Percentiles rank a stretch among this genome's conserved stretches.
Evolutionary conservation across 257 asterid genomes (phyloP).

Genomic region (Primulina tabacum): DNA sequence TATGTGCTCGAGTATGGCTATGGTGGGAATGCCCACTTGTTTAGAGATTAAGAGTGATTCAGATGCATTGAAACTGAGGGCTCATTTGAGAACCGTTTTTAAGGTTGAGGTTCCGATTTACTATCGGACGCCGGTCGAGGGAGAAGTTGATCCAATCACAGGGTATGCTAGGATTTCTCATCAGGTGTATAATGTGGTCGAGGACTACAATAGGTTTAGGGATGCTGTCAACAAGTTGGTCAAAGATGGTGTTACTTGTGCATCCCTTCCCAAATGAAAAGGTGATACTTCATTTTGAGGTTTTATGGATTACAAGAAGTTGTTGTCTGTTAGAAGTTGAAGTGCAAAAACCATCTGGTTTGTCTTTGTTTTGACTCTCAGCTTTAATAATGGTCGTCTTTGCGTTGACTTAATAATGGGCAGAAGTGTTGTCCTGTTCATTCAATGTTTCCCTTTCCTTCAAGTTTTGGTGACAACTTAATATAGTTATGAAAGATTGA

Average conservation of each 20-base stretch:
- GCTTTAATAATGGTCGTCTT: background rate
- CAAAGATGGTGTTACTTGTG: slow-evolving; percentile 50
- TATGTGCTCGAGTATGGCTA: slow-evolving; percentile 86
- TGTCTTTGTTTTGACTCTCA: background rate
- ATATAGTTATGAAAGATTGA: background rate
- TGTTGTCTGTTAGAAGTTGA: background rate
- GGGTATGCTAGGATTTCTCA: slow-evolving; percentile 91
- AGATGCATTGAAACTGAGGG: slow-evolving; percentile 59
- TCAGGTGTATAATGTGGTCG: slow-evolving; percentile 74
- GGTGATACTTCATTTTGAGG: slow-evolving; percentile 8
- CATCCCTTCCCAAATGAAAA: slow-evolving; percentile 35
- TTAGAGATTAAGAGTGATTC: slow-evolving; percentile 52
- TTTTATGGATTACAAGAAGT: background rate
- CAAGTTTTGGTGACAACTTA: background rate
- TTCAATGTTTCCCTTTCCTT: background rate
- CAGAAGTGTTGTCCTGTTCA: background rate
- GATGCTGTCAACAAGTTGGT: slow-evolving; percentile 72
- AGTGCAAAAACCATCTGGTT: background rate
- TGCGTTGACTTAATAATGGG: background rate
- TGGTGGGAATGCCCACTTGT: slow-evolving; percentile 80
- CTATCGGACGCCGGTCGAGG: slow-evolving; percentile 48
- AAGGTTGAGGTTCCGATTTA: slow-evolving; percentile 81
- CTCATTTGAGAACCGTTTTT: slow-evolving; percentile 57
- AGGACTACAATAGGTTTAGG: slow-evolving; percentile 64
- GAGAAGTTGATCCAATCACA: slow-evolving; percentile 43